Evolutionary conservation across 306 rosid species (phyloP).

Genomic region (Corylus heterophylla): DNA sequence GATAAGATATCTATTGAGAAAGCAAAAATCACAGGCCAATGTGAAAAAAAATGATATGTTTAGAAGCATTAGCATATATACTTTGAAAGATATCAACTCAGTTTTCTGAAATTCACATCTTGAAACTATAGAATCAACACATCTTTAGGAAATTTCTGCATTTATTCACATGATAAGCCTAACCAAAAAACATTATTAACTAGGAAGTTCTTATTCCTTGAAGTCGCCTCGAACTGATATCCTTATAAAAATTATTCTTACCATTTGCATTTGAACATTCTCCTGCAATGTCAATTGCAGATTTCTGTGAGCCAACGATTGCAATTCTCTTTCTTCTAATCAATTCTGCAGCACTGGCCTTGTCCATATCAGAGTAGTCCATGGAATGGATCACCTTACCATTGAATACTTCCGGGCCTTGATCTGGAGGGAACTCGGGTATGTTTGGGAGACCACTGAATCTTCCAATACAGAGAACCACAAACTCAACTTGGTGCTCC

Average conservation of each 20-base stretch:
- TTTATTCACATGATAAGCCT: neutral
- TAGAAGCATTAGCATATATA: neutral
- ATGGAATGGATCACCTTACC: constrained; percentile 59
- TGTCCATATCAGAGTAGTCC: constrained; percentile 49
- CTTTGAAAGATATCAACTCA: neutral
- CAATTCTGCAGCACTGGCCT: constrained; percentile 35
- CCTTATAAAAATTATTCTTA: constrained; percentile 4
- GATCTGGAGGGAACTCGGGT: constrained; percentile 44
- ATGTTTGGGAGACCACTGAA: constrained; percentile 54
- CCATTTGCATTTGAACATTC: constrained; percentile 59
- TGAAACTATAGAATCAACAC: neutral
- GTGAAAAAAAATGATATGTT: neutral
- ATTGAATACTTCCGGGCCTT: constrained; percentile 52
- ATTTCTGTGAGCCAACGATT: constrained; percentile 50
- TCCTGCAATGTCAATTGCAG: constrained; percentile 51
- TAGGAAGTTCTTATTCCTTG: neutral
- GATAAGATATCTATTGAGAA: too few relatives aligned
- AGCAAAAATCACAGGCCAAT: neutral
- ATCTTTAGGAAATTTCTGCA: neutral
- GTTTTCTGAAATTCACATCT: neutral
- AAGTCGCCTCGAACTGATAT: neutral
- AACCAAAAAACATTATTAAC: neutral
- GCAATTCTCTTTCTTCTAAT: constrained; percentile 41
- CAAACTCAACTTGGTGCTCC: constrained; percentile 54
- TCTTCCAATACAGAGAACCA: constrained; percentile 56